phyloP scores from a whole-genome alignment of 2,329 filamentous ascomycete genomes.

The Fusarium sp. region DNA sequence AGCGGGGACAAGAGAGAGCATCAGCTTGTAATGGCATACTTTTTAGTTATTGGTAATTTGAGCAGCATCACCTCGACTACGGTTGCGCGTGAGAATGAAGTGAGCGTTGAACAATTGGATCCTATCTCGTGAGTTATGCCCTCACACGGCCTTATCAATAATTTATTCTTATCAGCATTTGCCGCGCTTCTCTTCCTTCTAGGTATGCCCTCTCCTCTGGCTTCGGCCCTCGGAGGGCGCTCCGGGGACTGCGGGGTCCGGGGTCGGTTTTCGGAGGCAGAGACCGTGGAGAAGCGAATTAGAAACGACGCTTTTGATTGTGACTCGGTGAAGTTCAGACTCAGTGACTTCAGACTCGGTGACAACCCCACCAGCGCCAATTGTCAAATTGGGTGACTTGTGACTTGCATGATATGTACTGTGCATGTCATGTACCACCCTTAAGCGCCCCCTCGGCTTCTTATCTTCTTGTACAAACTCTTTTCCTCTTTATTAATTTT shows the following conservation, averaged over 20 bases:
- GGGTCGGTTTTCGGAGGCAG: constrained; percentile 34
- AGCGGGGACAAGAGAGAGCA: constrained; percentile 36
- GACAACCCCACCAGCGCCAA: constrained; percentile 26
- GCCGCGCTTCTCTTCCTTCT: constrained; percentile 5
- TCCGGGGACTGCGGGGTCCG: constrained; percentile 24
- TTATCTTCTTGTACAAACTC: constrained; percentile 14
- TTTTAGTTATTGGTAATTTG: constrained; percentile 37
- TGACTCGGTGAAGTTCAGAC: constrained; percentile 5
- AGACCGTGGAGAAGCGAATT: constrained; percentile 22
- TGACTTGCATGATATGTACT: constrained; percentile 17
- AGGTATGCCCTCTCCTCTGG: not conserved
- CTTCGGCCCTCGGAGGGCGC: constrained; percentile 29
- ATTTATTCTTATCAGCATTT: constrained; percentile 2
- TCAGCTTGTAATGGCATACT: constrained; percentile 45
- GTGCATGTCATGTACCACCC: constrained; percentile 10
- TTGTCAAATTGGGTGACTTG: constrained; percentile 18
- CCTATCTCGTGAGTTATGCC: not conserved
- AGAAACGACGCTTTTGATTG: not conserved
- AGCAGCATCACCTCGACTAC: constrained; percentile 26
- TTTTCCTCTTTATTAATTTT: constrained; percentile 2
- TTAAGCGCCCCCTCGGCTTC: constrained; percentile 14
- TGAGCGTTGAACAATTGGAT: constrained; percentile 1
- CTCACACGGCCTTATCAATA: not conserved
- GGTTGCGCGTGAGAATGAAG: constrained; percentile 30
- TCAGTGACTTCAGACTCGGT: constrained; percentile 17